Evolutionary conservation across 2,329 filamentous ascomycete genomes (phyloP).

Genomic region (Teratosphaeria epicoccoides): DNA sequence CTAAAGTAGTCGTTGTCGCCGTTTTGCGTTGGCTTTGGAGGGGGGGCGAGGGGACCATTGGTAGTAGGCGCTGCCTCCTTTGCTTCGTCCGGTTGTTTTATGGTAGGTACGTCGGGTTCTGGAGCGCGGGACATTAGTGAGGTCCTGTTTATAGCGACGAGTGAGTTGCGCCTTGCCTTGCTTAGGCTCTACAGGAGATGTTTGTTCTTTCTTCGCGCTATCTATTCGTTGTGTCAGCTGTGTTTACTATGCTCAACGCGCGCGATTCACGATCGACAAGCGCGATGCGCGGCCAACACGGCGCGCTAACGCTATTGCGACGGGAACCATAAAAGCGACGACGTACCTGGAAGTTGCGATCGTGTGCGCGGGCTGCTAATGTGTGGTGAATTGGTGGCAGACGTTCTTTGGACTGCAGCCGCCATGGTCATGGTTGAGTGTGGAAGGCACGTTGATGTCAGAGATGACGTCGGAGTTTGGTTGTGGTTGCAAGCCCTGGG

Average conservation of each 20-base stretch:
- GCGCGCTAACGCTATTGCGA: background rate
- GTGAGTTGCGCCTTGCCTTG: background rate
- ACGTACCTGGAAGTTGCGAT: slow-evolving; percentile 18
- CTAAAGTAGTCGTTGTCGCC: slow-evolving; percentile 43
- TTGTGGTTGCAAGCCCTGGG: background rate
- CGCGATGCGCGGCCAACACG: background rate
- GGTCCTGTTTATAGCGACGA: background rate
- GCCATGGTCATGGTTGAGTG: slow-evolving; percentile 5
- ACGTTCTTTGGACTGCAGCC: slow-evolving; percentile 15
- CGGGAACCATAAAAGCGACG: background rate
- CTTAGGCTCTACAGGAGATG: background rate
- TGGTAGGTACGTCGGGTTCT: slow-evolving; percentile 18
- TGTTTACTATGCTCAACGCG: background rate
- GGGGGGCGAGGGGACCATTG: slow-evolving; percentile 43
- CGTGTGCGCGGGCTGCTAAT: slow-evolving; percentile 18
- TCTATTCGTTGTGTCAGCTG: slow-evolving; percentile 1
- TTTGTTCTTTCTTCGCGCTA: background rate
- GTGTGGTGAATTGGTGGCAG: slow-evolving; percentile 19
- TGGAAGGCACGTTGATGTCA: background rate
- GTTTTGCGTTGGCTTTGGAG: slow-evolving; percentile 37
- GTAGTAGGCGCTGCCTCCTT: slow-evolving; percentile 26
- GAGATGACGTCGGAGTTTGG: slow-evolving; percentile 6
- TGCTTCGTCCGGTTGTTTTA: slow-evolving; percentile 25
- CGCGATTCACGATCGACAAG: background rate
- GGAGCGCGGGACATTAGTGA: background rate